A percentile compares a stretch with the other conserved stretches of the same genome.
Evolutionary conservation across 2,329 filamentous ascomycete species (phyloP).

Genomic region (Dothideomycetidae sp.): DNA sequence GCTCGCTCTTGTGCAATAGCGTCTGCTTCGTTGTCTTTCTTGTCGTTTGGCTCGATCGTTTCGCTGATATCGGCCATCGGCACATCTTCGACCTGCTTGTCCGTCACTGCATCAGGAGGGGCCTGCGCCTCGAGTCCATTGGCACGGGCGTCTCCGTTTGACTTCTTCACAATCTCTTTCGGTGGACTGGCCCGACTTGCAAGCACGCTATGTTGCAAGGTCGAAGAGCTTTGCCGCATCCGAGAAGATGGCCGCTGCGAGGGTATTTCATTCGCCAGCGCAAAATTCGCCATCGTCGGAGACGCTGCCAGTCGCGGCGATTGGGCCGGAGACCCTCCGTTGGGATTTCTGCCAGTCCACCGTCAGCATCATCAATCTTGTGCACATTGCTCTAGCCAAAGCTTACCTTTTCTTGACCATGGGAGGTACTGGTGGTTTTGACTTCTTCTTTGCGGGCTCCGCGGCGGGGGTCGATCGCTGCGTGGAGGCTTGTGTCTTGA

Average conservation of each 20-base stretch:
- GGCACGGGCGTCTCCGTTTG: slow-evolving; percentile 3
- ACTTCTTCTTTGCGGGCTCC: slow-evolving; percentile 55
- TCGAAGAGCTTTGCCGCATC: slow-evolving; percentile 8
- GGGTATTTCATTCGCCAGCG: slow-evolving; percentile 1
- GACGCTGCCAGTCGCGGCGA: slow-evolving; percentile 8
- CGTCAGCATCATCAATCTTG: slow-evolving; percentile 10
- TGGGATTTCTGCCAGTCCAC: neutral
- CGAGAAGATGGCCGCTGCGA: slow-evolving; percentile 4
- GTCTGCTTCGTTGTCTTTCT: neutral
- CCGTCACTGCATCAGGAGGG: neutral
- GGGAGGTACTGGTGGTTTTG: slow-evolving; percentile 41
- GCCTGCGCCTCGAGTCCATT: neutral
- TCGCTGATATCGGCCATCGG: neutral
- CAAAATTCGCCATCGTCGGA: slow-evolving; percentile 6
- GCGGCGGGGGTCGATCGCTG: slow-evolving; percentile 54
- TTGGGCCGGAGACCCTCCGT: slow-evolving; percentile 11
- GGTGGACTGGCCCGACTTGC: slow-evolving; percentile 1
- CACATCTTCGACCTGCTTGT: neutral
- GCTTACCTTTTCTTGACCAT: slow-evolving; percentile 16
- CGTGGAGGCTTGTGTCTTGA: slow-evolving; percentile 37
- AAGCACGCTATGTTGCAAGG: slow-evolving; percentile 5
- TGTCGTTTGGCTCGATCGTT: neutral
- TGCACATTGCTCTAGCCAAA: slow-evolving; percentile 12
- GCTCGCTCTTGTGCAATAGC: neutral
- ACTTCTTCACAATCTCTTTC: slow-evolving; percentile 3